phyloP scores from a whole-genome alignment of 176 grass and related monocot species.

The Paspalum vaginatum region DNA sequence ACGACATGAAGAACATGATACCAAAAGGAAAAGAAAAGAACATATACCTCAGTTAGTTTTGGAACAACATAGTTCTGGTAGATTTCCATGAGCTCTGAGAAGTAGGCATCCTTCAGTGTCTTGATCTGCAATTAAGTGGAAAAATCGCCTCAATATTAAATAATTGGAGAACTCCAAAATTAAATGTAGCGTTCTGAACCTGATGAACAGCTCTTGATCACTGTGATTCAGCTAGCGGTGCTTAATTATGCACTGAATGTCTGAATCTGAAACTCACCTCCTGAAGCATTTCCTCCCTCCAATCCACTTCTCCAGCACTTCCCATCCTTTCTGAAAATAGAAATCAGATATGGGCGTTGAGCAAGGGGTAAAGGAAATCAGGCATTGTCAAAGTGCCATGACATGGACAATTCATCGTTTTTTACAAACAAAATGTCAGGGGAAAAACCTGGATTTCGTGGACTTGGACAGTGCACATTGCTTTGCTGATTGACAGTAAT shows the following conservation, averaged over 20 bases:
- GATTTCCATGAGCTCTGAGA: constrained; percentile 24
- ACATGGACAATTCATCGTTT: background rate
- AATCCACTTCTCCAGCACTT: constrained; percentile 8
- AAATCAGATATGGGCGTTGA: background rate
- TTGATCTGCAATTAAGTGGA: constrained; percentile 19
- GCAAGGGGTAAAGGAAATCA: background rate
- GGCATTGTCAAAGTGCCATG: background rate
- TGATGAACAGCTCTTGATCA: background rate
- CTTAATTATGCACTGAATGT: background rate
- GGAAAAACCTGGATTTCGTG: constrained; percentile 26
- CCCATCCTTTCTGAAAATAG: background rate
- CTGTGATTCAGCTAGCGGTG: background rate
- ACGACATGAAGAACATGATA: background rate
- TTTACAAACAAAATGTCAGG: background rate
- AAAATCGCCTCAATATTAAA: background rate
- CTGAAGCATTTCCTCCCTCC: constrained; percentile 33
- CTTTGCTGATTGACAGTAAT: background rate
- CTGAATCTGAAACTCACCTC: constrained; percentile 18
- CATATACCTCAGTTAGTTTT: background rate
- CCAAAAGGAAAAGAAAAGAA: constrained; percentile 20
- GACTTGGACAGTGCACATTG: background rate
- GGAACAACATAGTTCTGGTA: background rate
- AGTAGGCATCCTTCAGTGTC: constrained; percentile 24
- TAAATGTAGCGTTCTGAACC: background rate
- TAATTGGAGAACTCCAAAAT: background rate